Evolutionary conservation across 306 rosid species (phyloP).

Genomic region (peach (Prunus persica)): DNA sequence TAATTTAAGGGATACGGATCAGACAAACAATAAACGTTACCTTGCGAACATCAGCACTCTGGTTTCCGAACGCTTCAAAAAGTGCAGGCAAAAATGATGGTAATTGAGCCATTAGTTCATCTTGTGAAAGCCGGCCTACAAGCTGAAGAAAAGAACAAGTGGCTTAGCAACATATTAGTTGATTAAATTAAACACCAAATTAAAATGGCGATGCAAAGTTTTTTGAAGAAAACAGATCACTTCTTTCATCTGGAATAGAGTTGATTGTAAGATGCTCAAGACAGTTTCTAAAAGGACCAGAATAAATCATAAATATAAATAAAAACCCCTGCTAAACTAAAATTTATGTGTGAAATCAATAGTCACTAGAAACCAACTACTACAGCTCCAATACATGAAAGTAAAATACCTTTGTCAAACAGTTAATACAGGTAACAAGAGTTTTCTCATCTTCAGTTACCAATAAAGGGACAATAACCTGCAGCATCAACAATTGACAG

Average conservation of each 20-base stretch:
- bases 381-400: slow-evolving; percentile 12
- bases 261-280: not conserved
- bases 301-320: not conserved
- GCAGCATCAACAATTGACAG: slow-evolving; percentile 33
- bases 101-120: slow-evolving; percentile 79
- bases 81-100: slow-evolving; percentile 94
- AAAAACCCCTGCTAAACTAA: not conserved
- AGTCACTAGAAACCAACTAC: slow-evolving; percentile 5
- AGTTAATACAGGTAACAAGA: slow-evolving; percentile 84
- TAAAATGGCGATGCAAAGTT: not conserved
- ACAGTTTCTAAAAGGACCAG: not conserved
- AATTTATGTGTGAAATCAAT: not conserved
- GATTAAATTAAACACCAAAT: not conserved
- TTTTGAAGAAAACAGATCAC: not conserved
- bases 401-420: slow-evolving; percentile 83
- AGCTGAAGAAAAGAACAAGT: slow-evolving; percentile 47
- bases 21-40: slow-evolving; percentile 33
- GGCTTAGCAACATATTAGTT: slow-evolving; percentile 4
- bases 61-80: slow-evolving; percentile 96
- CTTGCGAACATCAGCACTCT: slow-evolving; percentile 98
- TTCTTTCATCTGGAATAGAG: not conserved
- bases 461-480: slow-evolving; percentile 87
- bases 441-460: slow-evolving; percentile 95
- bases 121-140: slow-evolving; percentile 81
- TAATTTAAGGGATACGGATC: not conserved